Conservation (phyloP, 176 grass and related monocot species). For the Carex myosuroides region DNA sequence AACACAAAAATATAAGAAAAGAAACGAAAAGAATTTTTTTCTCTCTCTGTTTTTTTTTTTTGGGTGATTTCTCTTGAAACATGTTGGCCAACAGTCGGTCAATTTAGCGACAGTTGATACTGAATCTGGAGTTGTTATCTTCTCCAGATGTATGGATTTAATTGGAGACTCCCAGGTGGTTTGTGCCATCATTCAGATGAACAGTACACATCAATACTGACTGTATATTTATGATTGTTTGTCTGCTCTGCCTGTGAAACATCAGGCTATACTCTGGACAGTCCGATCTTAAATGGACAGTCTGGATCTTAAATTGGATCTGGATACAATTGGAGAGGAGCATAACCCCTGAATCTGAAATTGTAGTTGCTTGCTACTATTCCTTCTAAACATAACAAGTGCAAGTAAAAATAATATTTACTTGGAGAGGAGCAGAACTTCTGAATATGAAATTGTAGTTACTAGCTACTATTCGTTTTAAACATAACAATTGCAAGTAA, state of each 20-base stretch:
- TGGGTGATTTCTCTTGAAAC: background rate
- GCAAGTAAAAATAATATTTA: background rate
- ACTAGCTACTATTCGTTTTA: background rate
- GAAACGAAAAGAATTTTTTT: background rate
- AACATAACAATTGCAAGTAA: background rate
- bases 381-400: background rate
- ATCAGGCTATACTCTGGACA: background rate
- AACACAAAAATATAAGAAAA: background rate
- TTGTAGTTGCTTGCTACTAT: background rate
- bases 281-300: background rate
- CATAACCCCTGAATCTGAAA: background rate
- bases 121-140: background rate
- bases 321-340: background rate
- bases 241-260: background rate
- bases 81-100: background rate
- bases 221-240: too few species aligned
- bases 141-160: background rate
- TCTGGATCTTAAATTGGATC: background rate
- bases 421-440: slow-evolving; percentile 29
- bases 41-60: background rate
- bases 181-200: background rate
- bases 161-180: background rate
- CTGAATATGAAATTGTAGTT: too few species aligned
- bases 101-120: background rate
- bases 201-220: background rate